phyloP scores from a whole-genome alignment of 257 asterid genomes.

The Solanum microdontum region DNA sequence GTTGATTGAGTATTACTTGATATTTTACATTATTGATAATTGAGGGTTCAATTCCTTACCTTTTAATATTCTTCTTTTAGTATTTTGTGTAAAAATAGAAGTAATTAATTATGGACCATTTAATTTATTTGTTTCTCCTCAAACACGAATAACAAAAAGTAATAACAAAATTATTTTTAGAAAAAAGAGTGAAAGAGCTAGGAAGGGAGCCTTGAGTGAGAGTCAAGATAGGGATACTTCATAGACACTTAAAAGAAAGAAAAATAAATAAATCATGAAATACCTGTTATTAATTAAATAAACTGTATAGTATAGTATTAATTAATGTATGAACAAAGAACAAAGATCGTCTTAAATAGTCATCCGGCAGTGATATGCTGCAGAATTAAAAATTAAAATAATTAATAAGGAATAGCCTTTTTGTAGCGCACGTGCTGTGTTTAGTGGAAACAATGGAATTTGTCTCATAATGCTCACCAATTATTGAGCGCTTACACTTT shows the following conservation, averaged over 20 bases:
- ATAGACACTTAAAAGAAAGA: constrained; percentile 1
- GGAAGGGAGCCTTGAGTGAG: constrained; percentile 12
- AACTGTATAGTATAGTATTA: neutral
- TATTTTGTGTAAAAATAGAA: too few species aligned
- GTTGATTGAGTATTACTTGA: too few species aligned
- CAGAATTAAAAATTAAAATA: neutral
- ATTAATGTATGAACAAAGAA: neutral
- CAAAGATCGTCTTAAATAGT: constrained; percentile 3
- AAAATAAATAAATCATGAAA: neutral
- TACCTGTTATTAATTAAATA: neutral
- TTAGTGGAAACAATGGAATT: neutral
- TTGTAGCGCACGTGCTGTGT: neutral
- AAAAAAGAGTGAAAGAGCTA: neutral
- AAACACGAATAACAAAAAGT: neutral
- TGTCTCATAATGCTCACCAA: neutral
- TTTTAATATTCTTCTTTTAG: too few species aligned
- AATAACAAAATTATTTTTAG: neutral
- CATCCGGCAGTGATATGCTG: neutral
- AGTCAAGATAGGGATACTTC: constrained; percentile 19
- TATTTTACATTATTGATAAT: too few species aligned
- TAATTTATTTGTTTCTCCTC: neutral
- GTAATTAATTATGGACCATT: neutral
- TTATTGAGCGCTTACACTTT: neutral
- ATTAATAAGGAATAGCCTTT: neutral
- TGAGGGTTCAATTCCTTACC: too few species aligned